A percentile compares a stretch with the other conserved stretches of the same genome.
These are phyloP conservation scores for Pythium periplocum DNA, from an alignment of 352 stramenopile genomes.

Conservation along the genomic window DNA sequence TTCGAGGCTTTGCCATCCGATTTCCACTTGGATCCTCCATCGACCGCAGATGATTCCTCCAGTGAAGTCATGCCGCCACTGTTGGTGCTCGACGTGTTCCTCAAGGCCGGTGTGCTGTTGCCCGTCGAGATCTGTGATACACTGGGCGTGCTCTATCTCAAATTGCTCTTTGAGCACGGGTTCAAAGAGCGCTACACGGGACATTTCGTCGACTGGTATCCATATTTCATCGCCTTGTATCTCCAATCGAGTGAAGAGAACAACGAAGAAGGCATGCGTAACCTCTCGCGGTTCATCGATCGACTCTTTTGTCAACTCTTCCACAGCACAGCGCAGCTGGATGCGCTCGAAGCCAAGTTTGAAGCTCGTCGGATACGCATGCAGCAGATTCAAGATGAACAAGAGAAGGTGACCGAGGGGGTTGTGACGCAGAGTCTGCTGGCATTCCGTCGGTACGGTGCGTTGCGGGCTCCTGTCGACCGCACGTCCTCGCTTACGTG, in stretches of 20 bases:
- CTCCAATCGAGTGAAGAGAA: slow-evolving; percentile 55
- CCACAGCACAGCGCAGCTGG: slow-evolving; percentile 71
- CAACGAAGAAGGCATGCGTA: slow-evolving; percentile 71
- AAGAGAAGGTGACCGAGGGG: slow-evolving; percentile 7
- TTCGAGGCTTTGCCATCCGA: slow-evolving; percentile 50
- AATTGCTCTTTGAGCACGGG: slow-evolving; percentile 70
- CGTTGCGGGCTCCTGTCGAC: neutral
- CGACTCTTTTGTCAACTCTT: slow-evolving; percentile 83
- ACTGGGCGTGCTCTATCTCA: slow-evolving; percentile 77
- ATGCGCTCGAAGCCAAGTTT: slow-evolving; percentile 55
- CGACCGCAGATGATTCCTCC: slow-evolving; percentile 1
- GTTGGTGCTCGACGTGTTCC: slow-evolving; percentile 60
- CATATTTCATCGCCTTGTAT: slow-evolving; percentile 74
- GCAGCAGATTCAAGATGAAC: neutral
- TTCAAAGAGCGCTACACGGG: slow-evolving; percentile 83
- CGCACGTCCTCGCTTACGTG: slow-evolving; percentile 28
- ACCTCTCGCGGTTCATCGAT: slow-evolving; percentile 78
- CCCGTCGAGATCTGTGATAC: slow-evolving; percentile 67
- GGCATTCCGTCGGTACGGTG: neutral
- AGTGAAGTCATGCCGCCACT: slow-evolving; percentile 8
- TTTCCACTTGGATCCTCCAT: slow-evolving; percentile 29
- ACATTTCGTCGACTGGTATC: slow-evolving; percentile 79
- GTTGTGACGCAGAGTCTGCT: too few relatives aligned
- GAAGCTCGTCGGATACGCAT: neutral
- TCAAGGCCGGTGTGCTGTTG: slow-evolving; percentile 64